Evolutionary conservation across 257 asterid genomes (phyloP), one percentile per base, ranked within the genome.

Genomic region (Sherardia arvensis): DNA sequence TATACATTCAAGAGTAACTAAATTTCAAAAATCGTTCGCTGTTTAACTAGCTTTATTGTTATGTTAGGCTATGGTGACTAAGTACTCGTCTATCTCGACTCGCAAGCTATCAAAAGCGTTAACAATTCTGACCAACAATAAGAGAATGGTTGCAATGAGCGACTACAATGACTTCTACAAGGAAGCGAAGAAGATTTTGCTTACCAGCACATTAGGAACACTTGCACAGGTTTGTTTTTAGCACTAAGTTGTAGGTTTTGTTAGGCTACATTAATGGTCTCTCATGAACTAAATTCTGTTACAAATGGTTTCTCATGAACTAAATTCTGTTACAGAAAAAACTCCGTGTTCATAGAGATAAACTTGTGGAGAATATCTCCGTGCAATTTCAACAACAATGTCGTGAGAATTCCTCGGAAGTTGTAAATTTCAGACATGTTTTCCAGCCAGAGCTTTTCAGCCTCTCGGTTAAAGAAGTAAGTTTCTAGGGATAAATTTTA

Each of bases 71-170:
- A 84, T 87, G 97, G 95, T 85, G 53, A 68, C 90, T 7, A 87
- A 80, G 63, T 87, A 77, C 78, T 66, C 91, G 0, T 82, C 94
- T 55, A 84, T 92, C 77, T 89, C 99, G 40, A 71, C 96, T 15
- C 73, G 99, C 59, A 92, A 89, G 86, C 83, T 90, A 3, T 81
- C 99, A 17, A 93, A 83, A n/a, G 96, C 97, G 27, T 48, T 90
- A 45, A 82, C 61, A 72, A 85, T 78, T 61, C 90, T 92, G 71
- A 85, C 95, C 22, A 36, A 51, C 49, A 87, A 82, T 70, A 85
- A 92, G 76, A 83, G 76, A 56, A 82, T 89, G 0, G 81, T 92
- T 21, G 95, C 97, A 1, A 76, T 85, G 84, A 79, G 96, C 64
- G 99, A 89, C 70, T 84, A 92, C 61, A 58, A 84, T 64, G 97